These are phyloP conservation scores for Brassica cretica DNA, from an alignment of 345 rosid species.

Conservation along the genomic window DNA sequence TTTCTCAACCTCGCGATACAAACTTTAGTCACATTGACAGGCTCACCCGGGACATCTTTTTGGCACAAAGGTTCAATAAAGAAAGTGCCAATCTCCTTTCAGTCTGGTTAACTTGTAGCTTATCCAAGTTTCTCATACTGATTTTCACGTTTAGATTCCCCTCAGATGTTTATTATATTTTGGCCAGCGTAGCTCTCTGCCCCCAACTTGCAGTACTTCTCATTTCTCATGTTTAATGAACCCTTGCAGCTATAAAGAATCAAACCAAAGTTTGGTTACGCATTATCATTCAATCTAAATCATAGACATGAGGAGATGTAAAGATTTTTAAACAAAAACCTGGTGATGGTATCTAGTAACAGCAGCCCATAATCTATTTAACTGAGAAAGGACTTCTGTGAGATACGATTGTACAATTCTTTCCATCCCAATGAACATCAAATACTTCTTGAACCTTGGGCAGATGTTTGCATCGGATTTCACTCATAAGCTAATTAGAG, in stretches of 20 bases:
- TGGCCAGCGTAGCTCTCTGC: no score
- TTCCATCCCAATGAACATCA: slow-evolving; percentile 32
- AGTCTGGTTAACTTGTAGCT: neutral
- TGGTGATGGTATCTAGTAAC: slow-evolving; percentile 64
- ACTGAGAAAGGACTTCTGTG: slow-evolving; percentile 41
- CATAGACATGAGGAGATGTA: neutral
- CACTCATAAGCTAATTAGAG: slow-evolving; percentile 38
- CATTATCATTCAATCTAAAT: neutral
- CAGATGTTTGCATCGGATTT: slow-evolving; percentile 36
- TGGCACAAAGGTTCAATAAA: neutral
- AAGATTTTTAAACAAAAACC: slow-evolving; percentile 50
- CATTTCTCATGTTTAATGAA: slow-evolving; percentile 47
- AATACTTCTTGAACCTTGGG: slow-evolving; percentile 34
- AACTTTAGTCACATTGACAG: neutral
- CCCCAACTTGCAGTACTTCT: no score
- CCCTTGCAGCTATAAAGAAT: slow-evolving; percentile 59
- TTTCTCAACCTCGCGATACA: no score
- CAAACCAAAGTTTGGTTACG: neutral
- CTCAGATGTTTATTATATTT: no score
- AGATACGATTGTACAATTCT: slow-evolving; percentile 36
- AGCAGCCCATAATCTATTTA: slow-evolving; percentile 43
- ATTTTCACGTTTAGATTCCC: neutral
- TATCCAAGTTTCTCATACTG: neutral
- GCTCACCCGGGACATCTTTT: neutral
- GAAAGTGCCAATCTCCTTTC: neutral